A percentile compares a stretch with the other conserved stretches of the same genome.
phyloP scores from a whole-genome alignment of 148 eudicot species.

The Oxyria digyna region DNA sequence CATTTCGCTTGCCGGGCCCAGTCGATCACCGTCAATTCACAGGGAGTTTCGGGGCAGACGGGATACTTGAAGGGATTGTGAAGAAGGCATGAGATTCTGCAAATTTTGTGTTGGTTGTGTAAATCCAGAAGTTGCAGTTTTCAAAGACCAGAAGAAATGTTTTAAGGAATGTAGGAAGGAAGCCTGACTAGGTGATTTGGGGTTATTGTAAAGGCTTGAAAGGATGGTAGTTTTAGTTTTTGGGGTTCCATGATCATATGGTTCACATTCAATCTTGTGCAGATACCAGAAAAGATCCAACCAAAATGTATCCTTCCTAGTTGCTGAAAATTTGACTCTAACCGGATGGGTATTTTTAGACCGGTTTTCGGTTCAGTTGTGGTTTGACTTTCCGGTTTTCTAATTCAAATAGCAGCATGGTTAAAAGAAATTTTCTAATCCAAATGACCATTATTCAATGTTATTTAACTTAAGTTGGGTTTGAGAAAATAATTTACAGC shows the following conservation, averaged over 20 bases:
- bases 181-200: neutral
- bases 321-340: no score
- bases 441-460: no score
- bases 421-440: no score
- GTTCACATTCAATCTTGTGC: neutral
- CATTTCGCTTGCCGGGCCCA: constrained; percentile 77
- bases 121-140: neutral
- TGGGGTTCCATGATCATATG: constrained; percentile 1
- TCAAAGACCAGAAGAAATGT: neutral
- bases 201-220: neutral
- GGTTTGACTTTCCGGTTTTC: no score
- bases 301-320: no score
- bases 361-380: no score
- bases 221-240: constrained; percentile 1
- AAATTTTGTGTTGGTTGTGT: neutral
- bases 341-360: no score
- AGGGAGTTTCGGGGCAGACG: constrained; percentile 71
- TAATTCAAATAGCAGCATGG: no score
- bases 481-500: no score
- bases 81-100: constrained; percentile 28
- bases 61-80: constrained; percentile 74
- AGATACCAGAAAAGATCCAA: neutral
- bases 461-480: no score
- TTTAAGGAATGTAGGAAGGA: neutral
- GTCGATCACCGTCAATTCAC: constrained; percentile 74